Base-by-base conservation (phyloP, 345 rosid species). In the Gossypium mustelinum region DNA sequence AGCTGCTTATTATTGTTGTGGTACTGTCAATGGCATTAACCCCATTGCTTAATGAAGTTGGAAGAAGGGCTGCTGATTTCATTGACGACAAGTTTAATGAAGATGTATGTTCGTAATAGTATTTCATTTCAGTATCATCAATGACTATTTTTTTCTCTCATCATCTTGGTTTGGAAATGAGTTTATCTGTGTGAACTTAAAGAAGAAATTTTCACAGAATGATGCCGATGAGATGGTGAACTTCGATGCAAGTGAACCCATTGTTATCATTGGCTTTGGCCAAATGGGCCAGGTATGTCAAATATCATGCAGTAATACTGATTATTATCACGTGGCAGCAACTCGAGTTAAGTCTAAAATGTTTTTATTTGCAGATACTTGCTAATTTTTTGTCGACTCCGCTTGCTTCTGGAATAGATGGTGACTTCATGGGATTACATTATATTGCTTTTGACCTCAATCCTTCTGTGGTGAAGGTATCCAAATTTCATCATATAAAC, bases 21-120 rank as follows among this genome's bases (percentile, higher is more conserved):
- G 97, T 94, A 22, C 76, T 94, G 84, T 94, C 98, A 54, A 92
- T 94, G 98, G 97, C 98, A 17, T 79, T 94, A 79, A 94, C 98
- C 76, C 98, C 98, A 47, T 79, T 87, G 63, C 97, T 94, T 73
- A 92, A 92, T 79, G 95, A 89, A 59, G 83, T 85, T 79, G 98
- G 97, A 75, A 87, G 89, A 87, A 85, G 63, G 82, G 97, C 97
- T 63, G 90, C 98, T 1, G 93, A 87, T 56, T 87, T 88, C 70
- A 79, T 94, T 67, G 97, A 92, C 45, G 87, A 85, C 29, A 76
- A 87, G 72, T 76, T 80, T 73, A 84, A 83, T 9, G n/a, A 73
- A 48, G 85, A 62, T 62, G 95, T 90, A 85, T 6, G 89, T 75
- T 70, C 16, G 43, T 54, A 9, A 22, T 43, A 52, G 24, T 22